A percentile compares a stretch with the other conserved stretches of the same genome.
Evolutionary conservation across 139 green algal species (phyloP).

Genomic region (Monoraphidium neglectum): DNA sequence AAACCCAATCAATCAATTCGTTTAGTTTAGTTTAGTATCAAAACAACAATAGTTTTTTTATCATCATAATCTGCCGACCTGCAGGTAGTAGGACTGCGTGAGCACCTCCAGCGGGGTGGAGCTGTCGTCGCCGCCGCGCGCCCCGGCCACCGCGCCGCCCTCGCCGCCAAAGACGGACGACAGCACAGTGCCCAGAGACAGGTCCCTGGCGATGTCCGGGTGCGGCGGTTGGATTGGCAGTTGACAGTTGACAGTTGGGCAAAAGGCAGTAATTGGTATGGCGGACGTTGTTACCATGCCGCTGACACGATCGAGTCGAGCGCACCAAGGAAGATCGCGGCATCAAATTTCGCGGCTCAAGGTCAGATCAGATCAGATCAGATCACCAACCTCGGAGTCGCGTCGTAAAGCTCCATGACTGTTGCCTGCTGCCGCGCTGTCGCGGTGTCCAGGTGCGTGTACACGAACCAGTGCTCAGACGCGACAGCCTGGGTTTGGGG

Average conservation of each 20-base stretch:
- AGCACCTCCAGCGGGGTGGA: too few species aligned
- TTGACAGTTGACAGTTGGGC: too few species aligned
- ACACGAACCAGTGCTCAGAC: constrained; percentile 86
- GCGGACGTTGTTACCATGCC: too few species aligned
- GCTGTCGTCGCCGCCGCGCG: too few species aligned
- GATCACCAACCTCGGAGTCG: constrained; percentile 19
- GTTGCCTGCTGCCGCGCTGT: constrained; percentile 25
- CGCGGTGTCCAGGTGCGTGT: constrained; percentile 62
- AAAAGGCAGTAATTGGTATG: too few species aligned
- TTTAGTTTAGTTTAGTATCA: constrained; percentile 3
- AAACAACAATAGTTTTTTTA: not conserved
- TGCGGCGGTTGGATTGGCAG: constrained; percentile 59
- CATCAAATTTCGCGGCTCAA: too few species aligned
- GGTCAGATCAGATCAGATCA: too few species aligned
- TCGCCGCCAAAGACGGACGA: too few species aligned
- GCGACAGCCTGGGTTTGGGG: constrained; percentile 59
- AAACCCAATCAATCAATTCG: too few species aligned
- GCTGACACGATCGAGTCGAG: too few species aligned
- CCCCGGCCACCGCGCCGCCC: too few species aligned
- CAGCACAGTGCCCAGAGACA: constrained; percentile 19
- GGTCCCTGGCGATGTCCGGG: constrained; percentile 17
- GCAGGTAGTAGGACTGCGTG: too few species aligned
- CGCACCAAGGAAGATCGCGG: constrained; percentile 39
- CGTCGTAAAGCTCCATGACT: constrained; percentile 88
- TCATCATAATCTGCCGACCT: not conserved